Evolutionary conservation across 2,329 filamentous ascomycete species (phyloP), one percentile per base, ranked within the genome.

Genomic region (Xylariaceae sp.): DNA sequence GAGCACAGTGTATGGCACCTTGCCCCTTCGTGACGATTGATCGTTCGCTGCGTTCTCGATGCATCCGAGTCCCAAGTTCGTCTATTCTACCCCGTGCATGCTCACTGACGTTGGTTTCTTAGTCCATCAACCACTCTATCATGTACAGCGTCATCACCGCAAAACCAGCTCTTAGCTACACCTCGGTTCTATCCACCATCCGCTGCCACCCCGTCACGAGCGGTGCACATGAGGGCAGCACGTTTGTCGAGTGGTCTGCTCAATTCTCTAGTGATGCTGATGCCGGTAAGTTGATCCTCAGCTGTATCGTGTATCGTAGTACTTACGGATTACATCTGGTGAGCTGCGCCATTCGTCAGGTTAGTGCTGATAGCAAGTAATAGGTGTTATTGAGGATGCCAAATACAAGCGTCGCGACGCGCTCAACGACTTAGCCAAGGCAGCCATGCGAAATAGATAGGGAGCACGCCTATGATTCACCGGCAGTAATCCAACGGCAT

Each of bases 331-430:
- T 15, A 3, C 11, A 2, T 4, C n/a, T 18, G 6, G 7, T 15
- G 17, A 45, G 5, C 7, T 4, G 39, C 15, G 9, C 42, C 13
- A 9, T 23, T 55, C 30, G 10, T 48, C 23, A 37, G 4, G 9
- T n/a, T n/a, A n/a, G 5, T 61, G 55, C 58, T 72, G 44, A 69
- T 53, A 49, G 4, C 45, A 17, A 37, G 47, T 56, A 30, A 30
- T 30, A 88, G 86, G 81, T 66, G 87, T 89, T 60, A 88, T 90
- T 65, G 83, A 88, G 73, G 87, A 90, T 70, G 87, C 86, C 68
- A 88, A 87, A 77, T 90, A 86, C 81, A 90, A 90, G 82, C 86
- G 87, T 63, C 84, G 84, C 55, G 87, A 89, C 71, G 87, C 86
- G 53, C 78, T 90, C 44, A 82, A 83, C 53, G 87, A 88, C 67